Conservation (phyloP, 2,329 filamentous ascomycete genomes). For the Hymenoscyphus linearis region DNA sequence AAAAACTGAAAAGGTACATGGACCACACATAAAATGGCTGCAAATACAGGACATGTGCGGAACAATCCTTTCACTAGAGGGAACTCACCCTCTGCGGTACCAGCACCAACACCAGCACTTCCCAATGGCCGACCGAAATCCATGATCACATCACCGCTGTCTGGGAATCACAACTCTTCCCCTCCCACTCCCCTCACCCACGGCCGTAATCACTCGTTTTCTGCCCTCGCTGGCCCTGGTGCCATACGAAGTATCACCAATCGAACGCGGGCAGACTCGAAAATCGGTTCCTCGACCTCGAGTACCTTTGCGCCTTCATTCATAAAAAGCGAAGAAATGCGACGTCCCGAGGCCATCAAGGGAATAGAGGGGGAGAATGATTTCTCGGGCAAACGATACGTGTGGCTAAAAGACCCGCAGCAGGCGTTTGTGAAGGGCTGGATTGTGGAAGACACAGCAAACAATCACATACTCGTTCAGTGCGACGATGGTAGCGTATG, state of each 20-base stretch:
- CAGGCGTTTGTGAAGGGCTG: slow-evolving; percentile 88
- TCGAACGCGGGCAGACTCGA: slow-evolving; percentile 55
- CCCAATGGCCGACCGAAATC: slow-evolving; percentile 65
- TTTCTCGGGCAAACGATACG: slow-evolving; percentile 97
- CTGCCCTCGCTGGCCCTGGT: slow-evolving; percentile 39
- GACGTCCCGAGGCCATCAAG: slow-evolving; percentile 51
- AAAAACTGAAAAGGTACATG: neutral
- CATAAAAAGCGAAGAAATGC: slow-evolving; percentile 80
- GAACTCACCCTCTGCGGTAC: slow-evolving; percentile 48
- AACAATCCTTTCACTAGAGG: slow-evolving; percentile 73
- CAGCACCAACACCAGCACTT: slow-evolving; percentile 34
- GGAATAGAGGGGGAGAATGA: slow-evolving; percentile 97
- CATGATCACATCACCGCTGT: slow-evolving; percentile 43
- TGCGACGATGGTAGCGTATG: slow-evolving; percentile 86
- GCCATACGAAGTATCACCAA: slow-evolving; percentile 24
- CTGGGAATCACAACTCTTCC: slow-evolving; percentile 34
- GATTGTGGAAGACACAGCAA: slow-evolving; percentile 75
- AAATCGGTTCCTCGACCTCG: slow-evolving; percentile 57
- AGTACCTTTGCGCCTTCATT: slow-evolving; percentile 94
- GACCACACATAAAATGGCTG: slow-evolving; percentile 37
- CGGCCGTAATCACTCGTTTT: slow-evolving; percentile 64
- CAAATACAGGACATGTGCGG: slow-evolving; percentile 65
- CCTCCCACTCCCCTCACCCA: slow-evolving; percentile 42
- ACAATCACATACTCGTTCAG: slow-evolving; percentile 72
- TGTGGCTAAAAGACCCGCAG: slow-evolving; percentile 88